Base-by-base conservation (phyloP, 2,329 filamentous ascomycete species). In the Epichloe bromicola region DNA sequence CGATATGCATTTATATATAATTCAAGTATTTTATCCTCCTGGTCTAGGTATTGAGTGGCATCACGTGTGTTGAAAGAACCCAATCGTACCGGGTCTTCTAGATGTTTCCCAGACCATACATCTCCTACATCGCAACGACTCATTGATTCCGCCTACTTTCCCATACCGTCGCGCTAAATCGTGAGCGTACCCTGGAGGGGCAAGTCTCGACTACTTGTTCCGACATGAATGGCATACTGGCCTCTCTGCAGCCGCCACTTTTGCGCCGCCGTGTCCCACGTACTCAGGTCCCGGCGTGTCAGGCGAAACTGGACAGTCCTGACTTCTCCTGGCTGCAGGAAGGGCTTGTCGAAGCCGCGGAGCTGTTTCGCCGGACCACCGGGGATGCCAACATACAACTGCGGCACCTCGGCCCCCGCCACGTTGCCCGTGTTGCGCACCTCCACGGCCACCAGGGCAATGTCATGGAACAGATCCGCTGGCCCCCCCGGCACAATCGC, bases 291-390 rank as follows among this genome's bases (percentile, higher is more conserved):
- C 53, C 81, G 74, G 40, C 83, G 71, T 17, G 73, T 83, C 39
- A 86, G 60, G 26, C 68, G 61, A 51, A 86, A 77, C 0, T 58
- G 63, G 0, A 82, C 65, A 0, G 66, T 71, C 15, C 66, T 64
- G 17, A 64, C 70, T 51, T 71, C 62, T 0, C 72, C 71, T 0
- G 70, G 67, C 14, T 69, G 65, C 43, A 85, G 55, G 15, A 66
- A 67, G 0, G 74, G 67, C 68, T 86, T 86, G 49, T 78, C 77
- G 37, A 86, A 86, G 6, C 83, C 82, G 7, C 82, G 71, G n/a
- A 86, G 69, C 61, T 85, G 80, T 40, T 73, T 68, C 1, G 72
- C 64, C 0, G 83, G 83, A 6, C 60, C 63, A 3, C 60, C 64
- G 2, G 74, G 73, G 19, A 74, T 69, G 3, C 66, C 67, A 14